Evolutionary conservation across 352 stramenopile species (phyloP).

Genomic region (Phytopythium aichiense): DNA sequence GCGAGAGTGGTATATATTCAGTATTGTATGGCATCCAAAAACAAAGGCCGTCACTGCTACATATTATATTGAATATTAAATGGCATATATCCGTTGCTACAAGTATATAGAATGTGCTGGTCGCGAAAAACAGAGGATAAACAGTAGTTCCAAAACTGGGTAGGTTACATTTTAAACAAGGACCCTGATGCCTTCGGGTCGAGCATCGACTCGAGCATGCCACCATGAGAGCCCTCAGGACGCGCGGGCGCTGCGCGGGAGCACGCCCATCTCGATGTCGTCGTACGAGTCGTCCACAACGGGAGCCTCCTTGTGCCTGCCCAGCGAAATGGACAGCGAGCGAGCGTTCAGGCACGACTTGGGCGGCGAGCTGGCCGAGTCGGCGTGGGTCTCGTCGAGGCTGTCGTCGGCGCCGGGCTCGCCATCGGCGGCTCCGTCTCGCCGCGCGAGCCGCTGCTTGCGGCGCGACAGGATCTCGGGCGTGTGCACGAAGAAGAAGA

Average conservation of each 20-base stretch:
- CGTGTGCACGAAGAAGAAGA: constrained; percentile 82
- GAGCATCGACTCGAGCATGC: too few relatives aligned
- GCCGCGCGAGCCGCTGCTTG: constrained; percentile 14
- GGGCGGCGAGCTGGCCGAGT: constrained; percentile 10
- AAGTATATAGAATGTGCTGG: too few relatives aligned
- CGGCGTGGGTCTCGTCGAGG: constrained; percentile 2
- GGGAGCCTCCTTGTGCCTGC: constrained; percentile 31
- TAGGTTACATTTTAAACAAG: constrained; percentile 1
- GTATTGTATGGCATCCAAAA: too few relatives aligned
- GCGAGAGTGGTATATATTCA: too few relatives aligned
- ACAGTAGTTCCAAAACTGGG: not conserved
- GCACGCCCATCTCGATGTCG: constrained; percentile 51
- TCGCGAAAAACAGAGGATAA: too few relatives aligned
- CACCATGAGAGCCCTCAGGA: constrained; percentile 5
- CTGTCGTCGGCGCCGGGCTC: constrained; percentile 20
- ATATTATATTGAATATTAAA: too few relatives aligned
- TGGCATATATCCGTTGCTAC: too few relatives aligned
- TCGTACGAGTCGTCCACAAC: constrained; percentile 56
- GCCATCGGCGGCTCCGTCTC: constrained; percentile 5
- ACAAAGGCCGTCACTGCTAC: too few relatives aligned
- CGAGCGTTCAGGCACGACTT: constrained; percentile 19
- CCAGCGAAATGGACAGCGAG: constrained; percentile 42
- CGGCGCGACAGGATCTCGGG: constrained; percentile 52
- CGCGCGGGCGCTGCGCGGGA: constrained; percentile 36
- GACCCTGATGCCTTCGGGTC: too few relatives aligned